Evolutionary conservation across 257 asterid genomes (phyloP), one percentile per base, ranked within the genome.

Genomic region (Orobanche coerulescens): DNA sequence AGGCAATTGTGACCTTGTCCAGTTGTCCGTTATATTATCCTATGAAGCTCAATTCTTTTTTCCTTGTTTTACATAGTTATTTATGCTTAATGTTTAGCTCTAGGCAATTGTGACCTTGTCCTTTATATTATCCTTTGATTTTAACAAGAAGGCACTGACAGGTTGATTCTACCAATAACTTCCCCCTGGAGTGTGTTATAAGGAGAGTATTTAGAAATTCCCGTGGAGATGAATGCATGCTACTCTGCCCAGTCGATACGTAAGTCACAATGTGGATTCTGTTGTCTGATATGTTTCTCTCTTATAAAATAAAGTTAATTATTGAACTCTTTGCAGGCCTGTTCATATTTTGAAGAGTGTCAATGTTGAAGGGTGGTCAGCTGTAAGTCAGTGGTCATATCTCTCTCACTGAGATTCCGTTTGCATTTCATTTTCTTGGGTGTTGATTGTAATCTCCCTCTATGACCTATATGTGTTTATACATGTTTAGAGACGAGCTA

Each of bases 211-310:
- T 89, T 75, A 83, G 70, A 74, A 93, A 77, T 76, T 71, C 93
- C 44, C 78, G 69, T n/a, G 97, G 88, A 67, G 87, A 84, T 68
- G 98, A 93, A 58, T 93, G 96, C 40, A 77, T 93, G 93, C 80
- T 93, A 62, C 94, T 93, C 61, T 93, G 95, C 77, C 98, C 98
- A 64, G 92, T 86, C 74, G 98, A 93, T 75, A 89, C 78, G 98
- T 93, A 84, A 82, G 98, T 75, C 61, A 33, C 44, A 24, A 64
- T 62, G 59, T 61, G 39, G 48, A 64, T 37, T 49, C 65, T n/a
- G 22, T 72, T 20, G 49, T 67, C 52, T 28, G 40, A 61, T 64
- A 52, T 37, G 42, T 14, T 50, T 54, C 47, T 50, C 62, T 62
- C 63, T 66, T 31, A 40, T 6, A 61, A 40, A 56, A 51, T 51